Conservation (phyloP, 805 yeast species). For the Kazachstania psychrophila region DNA sequence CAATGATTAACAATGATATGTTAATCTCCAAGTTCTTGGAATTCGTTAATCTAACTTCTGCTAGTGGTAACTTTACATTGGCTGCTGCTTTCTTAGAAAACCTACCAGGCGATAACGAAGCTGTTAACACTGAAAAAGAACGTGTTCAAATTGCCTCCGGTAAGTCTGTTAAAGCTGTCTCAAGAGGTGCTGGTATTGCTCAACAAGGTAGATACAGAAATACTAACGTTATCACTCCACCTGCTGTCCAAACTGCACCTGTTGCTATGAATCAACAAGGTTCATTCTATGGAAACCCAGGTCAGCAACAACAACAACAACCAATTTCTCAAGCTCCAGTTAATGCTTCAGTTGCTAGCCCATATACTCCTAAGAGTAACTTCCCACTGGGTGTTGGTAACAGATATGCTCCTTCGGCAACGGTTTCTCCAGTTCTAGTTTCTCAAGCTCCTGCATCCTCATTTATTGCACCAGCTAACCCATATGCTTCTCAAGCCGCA, state of each 20-base stretch:
- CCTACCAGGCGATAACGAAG: conserved; percentile 67
- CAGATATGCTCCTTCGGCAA: too few relatives aligned
- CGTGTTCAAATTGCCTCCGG: conserved; percentile 65
- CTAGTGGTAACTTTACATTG: conserved; percentile 74
- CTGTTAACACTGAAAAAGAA: conserved; percentile 64
- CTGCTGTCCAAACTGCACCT: too few relatives aligned
- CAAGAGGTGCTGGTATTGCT: conserved; percentile 4
- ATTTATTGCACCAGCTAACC: conserved; percentile 21
- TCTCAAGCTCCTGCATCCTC: conserved; percentile 12
- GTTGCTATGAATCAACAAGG: too few relatives aligned
- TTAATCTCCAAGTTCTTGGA: conserved; percentile 55
- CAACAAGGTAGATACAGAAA: conserved; percentile 3
- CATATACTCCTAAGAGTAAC: too few relatives aligned
- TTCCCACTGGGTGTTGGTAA: too few relatives aligned
- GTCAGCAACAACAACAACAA: too few relatives aligned
- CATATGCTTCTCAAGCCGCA: conserved; percentile 16
- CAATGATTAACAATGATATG: conserved; percentile 25
- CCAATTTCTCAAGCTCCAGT: too few relatives aligned
- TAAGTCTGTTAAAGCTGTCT: conserved; percentile 18
- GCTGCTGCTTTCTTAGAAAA: conserved; percentile 62
- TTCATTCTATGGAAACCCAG: too few relatives aligned
- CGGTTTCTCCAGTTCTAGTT: conserved; percentile 9
- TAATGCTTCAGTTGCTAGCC: too few relatives aligned
- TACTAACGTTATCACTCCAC: background rate
- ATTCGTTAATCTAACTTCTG: conserved; percentile 69